Conservation (phyloP, 2,329 filamentous ascomycete species). For the Rhinocladiella mackenziei region DNA sequence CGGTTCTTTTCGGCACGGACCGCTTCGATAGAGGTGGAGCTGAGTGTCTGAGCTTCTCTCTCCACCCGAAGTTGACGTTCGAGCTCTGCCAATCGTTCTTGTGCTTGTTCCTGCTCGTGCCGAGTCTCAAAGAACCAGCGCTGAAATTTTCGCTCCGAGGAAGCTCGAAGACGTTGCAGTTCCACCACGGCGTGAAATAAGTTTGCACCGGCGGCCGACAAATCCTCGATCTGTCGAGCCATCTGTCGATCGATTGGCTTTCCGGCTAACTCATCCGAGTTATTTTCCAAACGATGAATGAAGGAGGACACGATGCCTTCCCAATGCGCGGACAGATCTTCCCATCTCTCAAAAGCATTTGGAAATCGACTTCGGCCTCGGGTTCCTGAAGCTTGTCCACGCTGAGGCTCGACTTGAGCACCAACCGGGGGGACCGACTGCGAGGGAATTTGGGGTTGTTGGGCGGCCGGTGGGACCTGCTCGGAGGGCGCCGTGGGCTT, state of each 20-base stretch:
- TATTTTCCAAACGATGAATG: constrained; percentile 88
- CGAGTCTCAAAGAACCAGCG: constrained; percentile 97
- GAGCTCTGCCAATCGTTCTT: constrained; percentile 78
- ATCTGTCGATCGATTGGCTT: constrained; percentile 84
- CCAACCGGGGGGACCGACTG: constrained; percentile 25
- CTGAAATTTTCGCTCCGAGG: constrained; percentile 95
- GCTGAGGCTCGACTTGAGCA: constrained; percentile 32
- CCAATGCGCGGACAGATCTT: constrained; percentile 95
- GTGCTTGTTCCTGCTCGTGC: constrained; percentile 76
- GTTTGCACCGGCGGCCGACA: constrained; percentile 96
- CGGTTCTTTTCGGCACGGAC: constrained; percentile 65
- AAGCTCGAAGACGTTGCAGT: constrained; percentile 85
- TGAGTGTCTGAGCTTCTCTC: constrained; percentile 62
- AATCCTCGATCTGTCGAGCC: constrained; percentile 87
- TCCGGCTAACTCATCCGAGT: constrained; percentile 75
- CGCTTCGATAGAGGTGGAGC: constrained; percentile 58
- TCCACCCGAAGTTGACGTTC: constrained; percentile 72
- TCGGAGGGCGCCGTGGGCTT: constrained; percentile 13
- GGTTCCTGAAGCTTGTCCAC: constrained; percentile 26
- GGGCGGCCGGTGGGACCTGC: constrained; percentile 8
- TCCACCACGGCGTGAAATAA: constrained; percentile 97
- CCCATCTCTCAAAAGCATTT: constrained; percentile 96
- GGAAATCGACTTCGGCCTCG: constrained; percentile 51
- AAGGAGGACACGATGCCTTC: constrained; percentile 96
- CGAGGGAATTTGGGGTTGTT: constrained; percentile 30